Conservation (phyloP, 495 filamentous ascomycete genomes). For the Penicillium herquei region DNA sequence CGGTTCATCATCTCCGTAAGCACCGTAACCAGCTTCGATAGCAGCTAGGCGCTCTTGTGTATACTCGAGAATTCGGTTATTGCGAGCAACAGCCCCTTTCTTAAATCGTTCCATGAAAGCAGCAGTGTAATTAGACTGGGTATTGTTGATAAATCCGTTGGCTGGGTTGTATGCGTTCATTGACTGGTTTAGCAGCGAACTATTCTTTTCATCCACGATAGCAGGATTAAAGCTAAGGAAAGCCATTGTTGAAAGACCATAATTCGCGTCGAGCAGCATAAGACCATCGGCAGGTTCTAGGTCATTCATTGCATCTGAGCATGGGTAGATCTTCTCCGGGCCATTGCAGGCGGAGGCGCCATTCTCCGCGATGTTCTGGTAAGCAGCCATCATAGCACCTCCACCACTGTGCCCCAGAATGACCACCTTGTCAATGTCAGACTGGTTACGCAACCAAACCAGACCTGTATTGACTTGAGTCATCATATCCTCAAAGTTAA, state of each 20-base stretch:
- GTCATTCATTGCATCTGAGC: slow-evolving; percentile 10
- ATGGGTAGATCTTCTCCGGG: slow-evolving; percentile 13
- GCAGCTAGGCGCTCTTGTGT: background rate
- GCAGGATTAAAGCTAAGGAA: slow-evolving; percentile 12
- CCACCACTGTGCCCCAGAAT: slow-evolving; percentile 15
- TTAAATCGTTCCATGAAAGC: slow-evolving; percentile 6
- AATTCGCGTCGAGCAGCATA: slow-evolving; percentile 11
- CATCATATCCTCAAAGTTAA: slow-evolving; percentile 16
- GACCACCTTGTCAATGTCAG: slow-evolving; percentile 10
- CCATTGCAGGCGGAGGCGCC: slow-evolving; percentile 13
- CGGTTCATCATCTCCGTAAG: slow-evolving; percentile 10
- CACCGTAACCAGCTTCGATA: slow-evolving; percentile 4
- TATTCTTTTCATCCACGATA: slow-evolving; percentile 3
- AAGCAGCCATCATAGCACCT: slow-evolving; percentile 15
- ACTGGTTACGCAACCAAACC: slow-evolving; percentile 10
- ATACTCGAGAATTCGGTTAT: slow-evolving; percentile 9
- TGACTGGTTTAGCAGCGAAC: slow-evolving; percentile 4
- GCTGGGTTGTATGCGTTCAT: slow-evolving; percentile 9
- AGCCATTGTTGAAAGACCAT: slow-evolving; percentile 15
- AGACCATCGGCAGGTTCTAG: slow-evolving; percentile 9
- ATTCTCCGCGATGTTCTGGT: slow-evolving; percentile 18
- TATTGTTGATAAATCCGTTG: slow-evolving; percentile 7
- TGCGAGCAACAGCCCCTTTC: slow-evolving; percentile 5
- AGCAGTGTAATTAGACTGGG: slow-evolving; percentile 8
- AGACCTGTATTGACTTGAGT: slow-evolving; percentile 1